These are phyloP conservation scores for Tanacetum coccineum DNA, from an alignment of 129 eudicot genomes.

Conservation along the genomic window DNA sequence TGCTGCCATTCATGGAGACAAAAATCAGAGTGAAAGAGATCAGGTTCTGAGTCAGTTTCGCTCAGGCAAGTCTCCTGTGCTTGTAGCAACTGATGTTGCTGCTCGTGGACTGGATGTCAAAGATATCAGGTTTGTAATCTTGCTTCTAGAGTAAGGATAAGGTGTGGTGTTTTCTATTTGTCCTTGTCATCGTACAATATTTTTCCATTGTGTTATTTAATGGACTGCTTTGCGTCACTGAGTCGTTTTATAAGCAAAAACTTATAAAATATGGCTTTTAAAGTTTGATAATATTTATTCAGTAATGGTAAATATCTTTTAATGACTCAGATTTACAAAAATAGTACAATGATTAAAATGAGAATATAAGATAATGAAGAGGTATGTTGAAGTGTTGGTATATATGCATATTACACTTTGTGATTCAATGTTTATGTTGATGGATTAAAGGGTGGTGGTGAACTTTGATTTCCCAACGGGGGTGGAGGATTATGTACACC, in stretches of 20 bases:
- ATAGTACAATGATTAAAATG: no score
- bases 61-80: constrained; percentile 80
- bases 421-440: background rate
- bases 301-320: no score
- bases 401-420: background rate
- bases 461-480: constrained; percentile 95
- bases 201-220: background rate
- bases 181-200: no score
- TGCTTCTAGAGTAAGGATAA: no score
- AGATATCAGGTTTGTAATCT: background rate
- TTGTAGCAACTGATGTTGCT: constrained; percentile 98
- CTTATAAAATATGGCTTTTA: no score
- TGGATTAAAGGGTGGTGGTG: constrained; percentile 68
- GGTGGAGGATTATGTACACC: constrained; percentile 95
- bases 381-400: constrained; percentile 35
- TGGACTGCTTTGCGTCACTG: no score
- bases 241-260: no score
- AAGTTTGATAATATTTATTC: no score
- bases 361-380: constrained; percentile 4
- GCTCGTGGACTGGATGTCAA: constrained; percentile 96
- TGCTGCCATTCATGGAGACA: constrained; percentile 97
- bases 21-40: constrained; percentile 90
- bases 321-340: no score
- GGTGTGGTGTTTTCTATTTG: no score
- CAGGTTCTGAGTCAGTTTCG: constrained; percentile 78